Evolutionary conservation across 139 green algal genomes (phyloP).

Genomic region (Coelastrella sp.): DNA sequence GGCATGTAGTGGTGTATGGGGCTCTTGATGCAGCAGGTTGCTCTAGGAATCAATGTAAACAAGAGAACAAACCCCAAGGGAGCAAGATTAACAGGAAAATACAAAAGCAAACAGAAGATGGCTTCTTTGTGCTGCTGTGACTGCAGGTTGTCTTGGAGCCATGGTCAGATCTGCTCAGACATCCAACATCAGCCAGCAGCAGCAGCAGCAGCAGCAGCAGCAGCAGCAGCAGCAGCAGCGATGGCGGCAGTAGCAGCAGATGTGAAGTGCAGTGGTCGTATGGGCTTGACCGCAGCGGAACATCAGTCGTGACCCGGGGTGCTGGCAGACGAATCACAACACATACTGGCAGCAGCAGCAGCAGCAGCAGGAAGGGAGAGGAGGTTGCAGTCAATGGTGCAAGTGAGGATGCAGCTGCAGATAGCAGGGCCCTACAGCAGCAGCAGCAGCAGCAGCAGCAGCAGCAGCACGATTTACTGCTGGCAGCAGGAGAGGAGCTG

Average conservation of each 20-base stretch:
- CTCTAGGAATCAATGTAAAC: too few species aligned
- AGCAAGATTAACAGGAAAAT: too few species aligned
- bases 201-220: constrained; percentile 19
- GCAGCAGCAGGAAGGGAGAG: constrained; percentile 2
- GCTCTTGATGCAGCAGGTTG: too few species aligned
- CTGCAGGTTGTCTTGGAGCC: constrained; percentile 25
- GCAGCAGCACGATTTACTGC: constrained; percentile 23
- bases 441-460: neutral
- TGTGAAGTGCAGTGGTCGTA: constrained; percentile 36
- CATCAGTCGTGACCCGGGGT: neutral
- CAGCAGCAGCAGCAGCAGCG: constrained; percentile 34
- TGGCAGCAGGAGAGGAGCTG: constrained; percentile 22
- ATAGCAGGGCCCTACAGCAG: neutral
- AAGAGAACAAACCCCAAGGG: too few species aligned
- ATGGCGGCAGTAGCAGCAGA: constrained; percentile 24
- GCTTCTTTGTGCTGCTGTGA: neutral
- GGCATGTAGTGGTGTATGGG: too few species aligned
- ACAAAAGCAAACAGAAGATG: too few species aligned
- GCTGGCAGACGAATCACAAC: neutral
- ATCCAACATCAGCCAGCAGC: constrained; percentile 12
- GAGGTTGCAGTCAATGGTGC: neutral
- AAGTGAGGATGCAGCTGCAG: neutral
- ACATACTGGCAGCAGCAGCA: neutral
- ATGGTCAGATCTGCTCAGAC: constrained; percentile 25
- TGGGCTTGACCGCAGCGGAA: neutral